phyloP scores from a whole-genome alignment of 2,329 filamentous ascomycete species.

The Cryphonectria japonica region DNA sequence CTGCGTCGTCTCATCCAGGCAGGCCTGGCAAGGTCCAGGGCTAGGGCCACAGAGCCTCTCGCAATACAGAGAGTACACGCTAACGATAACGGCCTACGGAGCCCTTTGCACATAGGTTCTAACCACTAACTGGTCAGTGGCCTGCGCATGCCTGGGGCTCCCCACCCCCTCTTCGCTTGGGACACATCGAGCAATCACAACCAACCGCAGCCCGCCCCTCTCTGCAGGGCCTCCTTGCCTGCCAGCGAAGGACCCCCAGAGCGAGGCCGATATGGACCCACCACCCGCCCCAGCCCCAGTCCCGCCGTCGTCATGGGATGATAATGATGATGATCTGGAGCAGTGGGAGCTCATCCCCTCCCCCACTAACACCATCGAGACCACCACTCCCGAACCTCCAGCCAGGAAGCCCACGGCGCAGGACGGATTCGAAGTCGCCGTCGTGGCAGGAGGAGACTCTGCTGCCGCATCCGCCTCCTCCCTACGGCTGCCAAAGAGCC shows the following conservation, averaged over 20 bases:
- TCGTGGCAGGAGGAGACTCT: not conserved
- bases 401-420: not conserved
- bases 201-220: not conserved
- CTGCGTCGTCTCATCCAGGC: not conserved
- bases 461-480: not conserved
- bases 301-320: conserved; percentile 18
- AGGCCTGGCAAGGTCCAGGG: conserved; percentile 6
- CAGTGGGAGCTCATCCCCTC: conserved; percentile 24
- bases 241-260: conserved; percentile 14
- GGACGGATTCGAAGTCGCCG: not conserved
- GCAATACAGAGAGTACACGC: not conserved
- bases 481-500: not conserved
- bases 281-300: not conserved
- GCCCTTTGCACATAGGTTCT: not conserved
- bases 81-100: conserved; percentile 21
- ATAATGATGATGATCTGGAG: conserved; percentile 16
- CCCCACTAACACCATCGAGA: not conserved
- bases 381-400: not conserved
- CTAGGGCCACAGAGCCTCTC: not conserved
- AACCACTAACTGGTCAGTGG: not conserved
- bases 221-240: not conserved
- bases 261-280: conserved; percentile 7
- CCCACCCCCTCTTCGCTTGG: not conserved
- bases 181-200: not conserved
- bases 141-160: not conserved